phyloP scores from a whole-genome alignment of 306 rosid species.

The Luffa aegyptiaca region DNA sequence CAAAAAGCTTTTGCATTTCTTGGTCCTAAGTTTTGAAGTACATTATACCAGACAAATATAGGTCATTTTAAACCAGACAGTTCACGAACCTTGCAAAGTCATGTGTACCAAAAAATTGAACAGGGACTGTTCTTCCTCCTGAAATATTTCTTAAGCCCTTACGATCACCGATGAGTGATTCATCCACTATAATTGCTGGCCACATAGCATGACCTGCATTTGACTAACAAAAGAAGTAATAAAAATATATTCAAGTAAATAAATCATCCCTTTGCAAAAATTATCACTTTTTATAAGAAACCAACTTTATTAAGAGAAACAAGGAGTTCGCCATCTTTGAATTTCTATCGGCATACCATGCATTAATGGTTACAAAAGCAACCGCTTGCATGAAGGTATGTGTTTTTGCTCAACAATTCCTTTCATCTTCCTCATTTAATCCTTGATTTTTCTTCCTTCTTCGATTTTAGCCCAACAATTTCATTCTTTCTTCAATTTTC shows the following conservation, averaged over 20 bases:
- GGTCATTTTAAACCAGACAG: constrained; percentile 16
- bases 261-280: neutral
- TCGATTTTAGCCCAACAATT: neutral
- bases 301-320: neutral
- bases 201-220: constrained; percentile 96
- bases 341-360: neutral
- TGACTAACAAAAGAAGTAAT: constrained; percentile 16
- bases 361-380: neutral
- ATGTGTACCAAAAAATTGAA: constrained; percentile 93
- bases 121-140: constrained; percentile 81
- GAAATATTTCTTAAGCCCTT: constrained; percentile 55
- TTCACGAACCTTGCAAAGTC: constrained; percentile 85
- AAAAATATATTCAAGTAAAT: neutral
- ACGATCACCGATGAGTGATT: constrained; percentile 68
- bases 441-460: neutral
- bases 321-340: neutral
- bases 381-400: neutral
- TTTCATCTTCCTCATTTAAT: neutral
- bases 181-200: constrained; percentile 97
- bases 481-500: neutral
- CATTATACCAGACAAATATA: neutral
- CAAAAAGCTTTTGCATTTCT: neutral
- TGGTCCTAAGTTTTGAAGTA: neutral
- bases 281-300: neutral
- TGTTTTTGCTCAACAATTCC: neutral